Evolutionary conservation across 345 rosid genomes (phyloP).

Genomic region (Heritiera fomes): DNA sequence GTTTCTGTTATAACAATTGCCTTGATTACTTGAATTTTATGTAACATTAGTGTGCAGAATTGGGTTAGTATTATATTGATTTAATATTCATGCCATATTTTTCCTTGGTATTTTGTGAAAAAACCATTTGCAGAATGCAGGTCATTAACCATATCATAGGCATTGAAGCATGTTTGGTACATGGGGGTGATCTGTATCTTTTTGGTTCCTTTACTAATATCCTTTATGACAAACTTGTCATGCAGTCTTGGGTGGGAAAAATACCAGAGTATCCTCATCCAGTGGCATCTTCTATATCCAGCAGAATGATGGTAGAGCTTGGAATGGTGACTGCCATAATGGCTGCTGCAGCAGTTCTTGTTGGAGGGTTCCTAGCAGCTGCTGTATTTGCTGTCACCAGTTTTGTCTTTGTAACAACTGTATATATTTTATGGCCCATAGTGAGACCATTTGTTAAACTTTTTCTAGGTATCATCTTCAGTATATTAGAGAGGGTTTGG

Average conservation of each 20-base stretch:
- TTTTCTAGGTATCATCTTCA: conserved; percentile 50
- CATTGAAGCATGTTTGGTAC: not conserved
- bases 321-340: conserved; percentile 88
- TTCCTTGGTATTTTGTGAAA: not conserved
- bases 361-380: conserved; percentile 88
- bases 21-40: not conserved
- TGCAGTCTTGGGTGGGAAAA: conserved; percentile 82
- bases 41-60: not conserved
- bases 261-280: conserved; percentile 77
- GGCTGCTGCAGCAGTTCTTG: conserved; percentile 80
- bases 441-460: conserved; percentile 69
- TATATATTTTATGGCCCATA: conserved; percentile 86
- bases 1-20: not conserved
- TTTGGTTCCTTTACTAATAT: conserved; percentile 3
- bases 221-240: conserved; percentile 18
- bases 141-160: not conserved
- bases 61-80: not conserved
- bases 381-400: conserved; percentile 87
- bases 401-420: conserved; percentile 61
- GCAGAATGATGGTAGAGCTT: conserved; percentile 94
- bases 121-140: not conserved
- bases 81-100: not conserved
- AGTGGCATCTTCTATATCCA: conserved; percentile 87
- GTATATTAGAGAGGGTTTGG: conserved; percentile 61
- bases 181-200: conserved; percentile 4